Evolutionary conservation across 2,329 filamentous ascomycete species (phyloP).

Genomic region (Alternaria sp.): DNA sequence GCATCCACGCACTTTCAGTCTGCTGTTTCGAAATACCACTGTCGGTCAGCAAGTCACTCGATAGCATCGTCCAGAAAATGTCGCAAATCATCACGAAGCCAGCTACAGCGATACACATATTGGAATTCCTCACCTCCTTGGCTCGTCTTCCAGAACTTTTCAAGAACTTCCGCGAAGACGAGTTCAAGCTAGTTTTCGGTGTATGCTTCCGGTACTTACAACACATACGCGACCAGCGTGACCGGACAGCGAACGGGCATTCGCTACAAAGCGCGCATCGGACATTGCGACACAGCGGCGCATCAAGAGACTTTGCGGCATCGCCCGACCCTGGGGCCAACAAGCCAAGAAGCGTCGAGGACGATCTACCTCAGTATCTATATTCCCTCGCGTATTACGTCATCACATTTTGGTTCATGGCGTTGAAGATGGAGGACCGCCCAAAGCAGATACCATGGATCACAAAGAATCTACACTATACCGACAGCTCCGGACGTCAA

Average conservation of each 20-base stretch:
- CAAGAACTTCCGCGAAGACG: slow-evolving; percentile 86
- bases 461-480: slow-evolving; percentile 79
- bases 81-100: slow-evolving; percentile 94
- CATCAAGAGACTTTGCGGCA: slow-evolving; percentile 50
- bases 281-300: slow-evolving; percentile 52
- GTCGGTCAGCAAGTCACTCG: slow-evolving; percentile 83
- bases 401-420: slow-evolving; percentile 96
- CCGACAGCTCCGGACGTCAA: slow-evolving; percentile 75
- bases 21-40: slow-evolving; percentile 93
- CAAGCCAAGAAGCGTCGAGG: slow-evolving; percentile 56
- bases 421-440: slow-evolving; percentile 82
- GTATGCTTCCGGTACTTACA: slow-evolving; percentile 95
- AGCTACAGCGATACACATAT: slow-evolving; percentile 88
- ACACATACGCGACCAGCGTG: slow-evolving; percentile 73
- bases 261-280: slow-evolving; percentile 43
- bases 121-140: slow-evolving; percentile 92
- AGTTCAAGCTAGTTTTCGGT: slow-evolving; percentile 92
- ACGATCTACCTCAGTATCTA: slow-evolving; percentile 90
- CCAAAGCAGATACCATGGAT: slow-evolving; percentile 89
- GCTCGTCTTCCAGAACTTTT: slow-evolving; percentile 84
- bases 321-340: slow-evolving; percentile 42
- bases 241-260: slow-evolving; percentile 43
- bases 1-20: slow-evolving; percentile 92
- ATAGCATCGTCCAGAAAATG: slow-evolving; percentile 90
- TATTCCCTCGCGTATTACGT: slow-evolving; percentile 94